Base-by-base conservation (phyloP, 495 filamentous ascomycete species). In the Lasiosphaeria miniovina region DNA sequence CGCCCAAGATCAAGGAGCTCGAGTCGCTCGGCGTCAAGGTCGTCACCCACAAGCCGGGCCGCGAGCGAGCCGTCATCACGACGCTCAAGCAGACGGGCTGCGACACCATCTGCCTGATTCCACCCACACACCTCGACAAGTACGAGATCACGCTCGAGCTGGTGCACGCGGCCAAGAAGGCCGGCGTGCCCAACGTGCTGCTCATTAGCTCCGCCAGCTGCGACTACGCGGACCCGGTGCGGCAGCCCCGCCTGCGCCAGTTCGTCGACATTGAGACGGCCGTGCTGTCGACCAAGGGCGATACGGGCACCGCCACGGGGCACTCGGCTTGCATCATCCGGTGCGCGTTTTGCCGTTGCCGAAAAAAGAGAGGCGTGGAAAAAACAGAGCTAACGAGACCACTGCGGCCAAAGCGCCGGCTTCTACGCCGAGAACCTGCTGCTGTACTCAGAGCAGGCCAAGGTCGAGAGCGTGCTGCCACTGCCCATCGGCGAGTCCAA, bases 361-460 rank as follows among this genome's bases (percentile, higher is more conserved):
- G 15, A 15, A 4, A 24, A 10, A 50, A 17, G 32, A 9, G 34
- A 31, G 15, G n/a, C 0, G 55, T 7, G 51, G 31, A 41, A 41
- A 41, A 12, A 41, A 12, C 38, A 12, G 38, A 9, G 38, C 2
- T 41, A 41, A 41, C 38, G 14, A 41, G 14, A 24, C 0, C 14
- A 41, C 38, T 1, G n/a, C 14, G 8, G 53, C 31, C 43, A 41
- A n/a, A 74, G 72, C 6, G 78, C 79, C 50, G 80, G 82, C 4
- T 83, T 85, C 54, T 84, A 84, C 46, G 79, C 80, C 4, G 82
- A 84, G 68, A 84, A 84, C 49, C 70, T 84, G n/a, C 71, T 84
- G 0, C 59, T 76, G 0, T 83, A 84, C 59, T 68, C 77, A 9
- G 68, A 68, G 15, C 79, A 84, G 61, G 76, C 76, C 7, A 70